Base-by-base conservation (phyloP, 768 basidiomycete genomes). In the Cystobasidium onofrii region DNA sequence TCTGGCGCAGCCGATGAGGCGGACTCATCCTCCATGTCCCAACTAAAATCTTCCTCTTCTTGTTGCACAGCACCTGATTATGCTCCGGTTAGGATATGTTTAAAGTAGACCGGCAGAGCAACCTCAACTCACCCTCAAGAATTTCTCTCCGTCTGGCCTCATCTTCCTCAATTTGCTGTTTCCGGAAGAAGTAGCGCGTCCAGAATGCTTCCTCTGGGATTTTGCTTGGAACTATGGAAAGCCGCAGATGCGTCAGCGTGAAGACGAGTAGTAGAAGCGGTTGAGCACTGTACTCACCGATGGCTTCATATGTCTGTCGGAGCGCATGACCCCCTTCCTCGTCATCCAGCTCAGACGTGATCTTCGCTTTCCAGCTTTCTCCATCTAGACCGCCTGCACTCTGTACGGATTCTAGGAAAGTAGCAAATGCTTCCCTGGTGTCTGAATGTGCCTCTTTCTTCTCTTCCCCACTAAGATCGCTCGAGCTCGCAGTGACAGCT, bases 131-230 rank as follows among this genome's bases (percentile, higher is more conserved):
- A 89, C 92, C 87, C 83, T 87, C 85, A 39, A 94, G 82, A 39
- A 94, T 81, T 36, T 87, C 87, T 80, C 89, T 90, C 73, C 92
- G 86, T 74, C 88, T 87, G 29, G 60, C 76, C 64, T 79, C 78
- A 36, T 79, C 78, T 36, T 76, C 66, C 41, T 77, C 77, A 43
- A 79, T 79, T 64, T 74, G 61, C 18, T 44, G 23, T 7, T 74
- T 67, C 23, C 92, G 86, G 86, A 93, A 96, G 83, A 92, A 93
- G 82, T 90, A 95, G 7, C 92, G 86, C 44, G 85, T 85, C 92
- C 92, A 95, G 81, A 94, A 96, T 17, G 83, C 83, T 55, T 87
- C 85, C 1, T 67, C 62, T 17, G 54, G 23, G 25, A 79, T 9
- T 55, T 70, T 63, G 13, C 20, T 54, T 17, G 71, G 73, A 31